These are phyloP conservation scores for Pseudogymnoascus sp. DNA, from an alignment of 2,329 filamentous ascomycete genomes.

Conservation along the genomic window DNA sequence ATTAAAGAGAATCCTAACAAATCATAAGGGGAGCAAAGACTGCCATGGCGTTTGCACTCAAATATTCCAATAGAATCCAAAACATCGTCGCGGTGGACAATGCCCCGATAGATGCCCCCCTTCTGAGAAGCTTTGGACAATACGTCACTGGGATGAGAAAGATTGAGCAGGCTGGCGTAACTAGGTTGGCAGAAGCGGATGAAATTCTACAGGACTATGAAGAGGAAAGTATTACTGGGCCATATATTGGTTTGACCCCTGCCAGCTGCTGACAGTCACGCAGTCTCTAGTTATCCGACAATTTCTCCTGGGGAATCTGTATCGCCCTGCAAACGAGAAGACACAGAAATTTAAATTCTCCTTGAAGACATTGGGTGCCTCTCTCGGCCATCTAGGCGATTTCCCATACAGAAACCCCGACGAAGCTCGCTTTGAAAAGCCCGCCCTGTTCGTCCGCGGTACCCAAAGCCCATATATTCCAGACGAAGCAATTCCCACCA, in stretches of 20 bases:
- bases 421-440: conserved; percentile 63
- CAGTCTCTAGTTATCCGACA: conserved; percentile 71
- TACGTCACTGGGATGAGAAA: conserved; percentile 81
- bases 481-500: conserved; percentile 70
- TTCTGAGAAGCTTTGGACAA: conserved; percentile 66
- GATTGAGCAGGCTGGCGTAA: conserved; percentile 63
- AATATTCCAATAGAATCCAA: conserved; percentile 57
- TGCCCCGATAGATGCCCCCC: conserved; percentile 72
- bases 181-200: conserved; percentile 70
- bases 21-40: conserved; percentile 72
- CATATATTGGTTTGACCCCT: background rate
- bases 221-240: conserved; percentile 37
- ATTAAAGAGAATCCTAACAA: background rate
- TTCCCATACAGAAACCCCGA: conserved; percentile 78
- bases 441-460: conserved; percentile 73
- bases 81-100: conserved; percentile 85
- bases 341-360: conserved; percentile 73
- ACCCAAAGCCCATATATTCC: conserved; percentile 72
- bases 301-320: conserved; percentile 83
- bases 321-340: conserved; percentile 45
- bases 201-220: conserved; percentile 70
- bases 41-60: conserved; percentile 78
- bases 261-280: background rate
- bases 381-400: conserved; percentile 70
- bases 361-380: conserved; percentile 58